Evolutionary conservation across 2,329 filamentous ascomycete genomes (phyloP), one percentile per base, ranked within the genome.

Genomic region (Didymella pomorum): DNA sequence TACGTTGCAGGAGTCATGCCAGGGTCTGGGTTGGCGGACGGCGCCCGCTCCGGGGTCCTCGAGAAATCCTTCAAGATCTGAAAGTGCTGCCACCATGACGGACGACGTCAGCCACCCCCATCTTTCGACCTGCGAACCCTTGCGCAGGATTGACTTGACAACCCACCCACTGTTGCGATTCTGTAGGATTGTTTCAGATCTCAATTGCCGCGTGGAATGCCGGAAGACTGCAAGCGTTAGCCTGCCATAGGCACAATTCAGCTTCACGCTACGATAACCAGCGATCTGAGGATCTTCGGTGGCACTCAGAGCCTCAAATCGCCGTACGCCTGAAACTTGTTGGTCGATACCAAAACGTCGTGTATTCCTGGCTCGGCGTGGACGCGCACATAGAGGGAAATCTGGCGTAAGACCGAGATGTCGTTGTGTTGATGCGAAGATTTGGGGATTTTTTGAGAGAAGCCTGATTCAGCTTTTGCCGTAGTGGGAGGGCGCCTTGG

Each of bases 21-120:
- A 35, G 28, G 20, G n/a, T 33, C 16, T 54, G 35, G 44, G 48
- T 26, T 54, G 52, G 18, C 9, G n/a, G 23, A n/a, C 45, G 23
- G n/a, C n/a, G n/a, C 45, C 16, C 16, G 31, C 31, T 11, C 31
- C 21, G 20, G 20, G 29, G 31, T 33, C n/a, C 3, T 39, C 7
- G 20, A 41, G 25, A 25, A 42, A 43, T 42, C 26, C 35, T 43
- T 42, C 23, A n/a, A 42, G 26, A 35, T 33, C 33, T 41, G 28
- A 28, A 43, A 35, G 28, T 43, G 21, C 37, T 42, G 37, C 20
- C 14, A 26, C 21, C 2, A 10, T 35, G 28, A 16, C 48, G 26
- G 12, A 41, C 12, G 11, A 43, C 37, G 14, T 4, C 33, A 6
- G 20, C 18, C 20, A 41, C 25, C 44, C n/a, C 31, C 20, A 20